Conservation (phyloP, 306 rosid species). For the Casuarina equisetifolia region DNA sequence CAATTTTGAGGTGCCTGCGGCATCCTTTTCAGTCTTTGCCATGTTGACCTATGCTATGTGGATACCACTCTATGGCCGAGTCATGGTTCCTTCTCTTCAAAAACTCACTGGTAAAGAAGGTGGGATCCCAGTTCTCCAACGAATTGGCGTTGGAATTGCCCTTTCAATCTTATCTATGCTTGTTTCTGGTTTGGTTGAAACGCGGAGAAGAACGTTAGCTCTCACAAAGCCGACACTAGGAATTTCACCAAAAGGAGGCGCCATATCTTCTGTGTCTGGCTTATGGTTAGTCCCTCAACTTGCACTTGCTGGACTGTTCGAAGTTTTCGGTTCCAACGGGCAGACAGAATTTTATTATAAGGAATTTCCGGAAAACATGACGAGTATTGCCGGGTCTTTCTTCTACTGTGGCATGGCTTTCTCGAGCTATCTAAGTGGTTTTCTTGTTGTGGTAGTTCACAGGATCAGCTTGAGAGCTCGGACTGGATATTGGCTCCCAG, state of each 20-base stretch:
- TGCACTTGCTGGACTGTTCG: slow-evolving; percentile 29
- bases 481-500: slow-evolving; percentile 35
- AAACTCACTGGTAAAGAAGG: slow-evolving; percentile 33
- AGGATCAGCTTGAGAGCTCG: slow-evolving; percentile 10
- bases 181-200: slow-evolving; percentile 35
- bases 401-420: slow-evolving; percentile 26
- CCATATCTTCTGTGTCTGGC: slow-evolving; percentile 36
- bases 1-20: slow-evolving; percentile 33
- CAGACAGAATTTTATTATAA: slow-evolving; percentile 37
- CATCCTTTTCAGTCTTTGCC: slow-evolving; percentile 22
- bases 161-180: slow-evolving; percentile 27
- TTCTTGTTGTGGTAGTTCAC: slow-evolving; percentile 41
- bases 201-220: slow-evolving; percentile 25
- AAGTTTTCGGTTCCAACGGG: slow-evolving; percentile 29
- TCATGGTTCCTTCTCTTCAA: slow-evolving; percentile 27
- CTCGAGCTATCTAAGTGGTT: slow-evolving; percentile 47
- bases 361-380: slow-evolving; percentile 47
- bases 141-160: slow-evolving; percentile 39
- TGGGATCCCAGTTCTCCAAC: slow-evolving; percentile 41
- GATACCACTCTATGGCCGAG: slow-evolving; percentile 39
- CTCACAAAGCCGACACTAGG: slow-evolving; percentile 21
- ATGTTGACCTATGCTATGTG: slow-evolving; percentile 35
- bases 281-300: slow-evolving; percentile 47
- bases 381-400: slow-evolving; percentile 42
- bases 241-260: slow-evolving; percentile 21